phyloP scores from a whole-genome alignment of 768 basidiomycete genomes.

The Tylopilus plumbeoviolaceoides region DNA sequence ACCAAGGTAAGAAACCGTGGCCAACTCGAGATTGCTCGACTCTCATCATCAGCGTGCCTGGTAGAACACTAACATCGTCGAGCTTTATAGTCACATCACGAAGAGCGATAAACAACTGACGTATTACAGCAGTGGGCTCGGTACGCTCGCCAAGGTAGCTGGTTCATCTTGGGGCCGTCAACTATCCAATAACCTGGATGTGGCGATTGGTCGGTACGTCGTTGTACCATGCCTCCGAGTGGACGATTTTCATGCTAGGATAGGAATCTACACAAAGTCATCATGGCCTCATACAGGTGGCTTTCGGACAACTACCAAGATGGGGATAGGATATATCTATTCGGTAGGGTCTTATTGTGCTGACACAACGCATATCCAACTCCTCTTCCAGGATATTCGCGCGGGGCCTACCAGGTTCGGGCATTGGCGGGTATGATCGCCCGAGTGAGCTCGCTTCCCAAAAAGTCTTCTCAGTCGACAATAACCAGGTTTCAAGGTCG shows the following conservation, averaged over 20 bases:
- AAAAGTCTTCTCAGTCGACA: not conserved
- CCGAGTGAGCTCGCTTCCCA: slow-evolving; percentile 22
- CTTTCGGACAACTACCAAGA: slow-evolving; percentile 36
- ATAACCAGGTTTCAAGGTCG: slow-evolving; percentile 30
- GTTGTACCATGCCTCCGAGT: not conserved
- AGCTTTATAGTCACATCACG: slow-evolving; percentile 35
- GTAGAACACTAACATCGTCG: slow-evolving; percentile 42
- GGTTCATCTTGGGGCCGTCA: slow-evolving; percentile 17
- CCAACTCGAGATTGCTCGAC: not conserved
- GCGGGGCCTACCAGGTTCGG: slow-evolving; percentile 46
- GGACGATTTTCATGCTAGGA: not conserved
- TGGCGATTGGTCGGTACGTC: slow-evolving; percentile 36
- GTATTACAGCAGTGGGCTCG: slow-evolving; percentile 41
- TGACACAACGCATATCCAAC: not conserved
- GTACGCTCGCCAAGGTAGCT: slow-evolving; percentile 29
- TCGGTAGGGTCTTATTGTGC: slow-evolving; percentile 27
- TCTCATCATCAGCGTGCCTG: not conserved
- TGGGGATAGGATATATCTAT: slow-evolving; percentile 39
- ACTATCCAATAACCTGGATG: slow-evolving; percentile 29
- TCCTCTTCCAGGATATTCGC: slow-evolving; percentile 37
- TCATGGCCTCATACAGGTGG: slow-evolving; percentile 39
- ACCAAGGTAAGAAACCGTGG: slow-evolving; percentile 20
- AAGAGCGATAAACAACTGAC: slow-evolving; percentile 34
- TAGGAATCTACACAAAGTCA: slow-evolving; percentile 35
- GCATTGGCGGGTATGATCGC: slow-evolving; percentile 42